Percentiles rank a stretch among this genome's conserved stretches.
These are phyloP conservation scores for Cladophialophora chaetospira DNA, from an alignment of 2,329 filamentous ascomycete genomes.

Conservation along the genomic window DNA sequence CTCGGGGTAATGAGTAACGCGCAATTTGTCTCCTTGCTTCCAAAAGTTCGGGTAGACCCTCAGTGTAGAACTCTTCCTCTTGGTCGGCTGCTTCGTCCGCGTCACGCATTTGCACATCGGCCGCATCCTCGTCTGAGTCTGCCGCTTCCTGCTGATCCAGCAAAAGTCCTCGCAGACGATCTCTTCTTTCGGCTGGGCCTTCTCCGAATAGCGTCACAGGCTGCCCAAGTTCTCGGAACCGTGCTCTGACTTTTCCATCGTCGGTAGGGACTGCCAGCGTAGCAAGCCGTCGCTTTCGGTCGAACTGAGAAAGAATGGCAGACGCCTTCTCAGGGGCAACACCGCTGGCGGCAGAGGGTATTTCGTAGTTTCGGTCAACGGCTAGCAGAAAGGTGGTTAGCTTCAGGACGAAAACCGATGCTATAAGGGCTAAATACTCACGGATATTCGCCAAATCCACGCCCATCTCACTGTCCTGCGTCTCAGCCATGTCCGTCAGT, in stretches of 20 bases:
- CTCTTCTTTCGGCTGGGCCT: conserved; percentile 79
- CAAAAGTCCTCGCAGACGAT: conserved; percentile 79
- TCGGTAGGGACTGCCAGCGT: conserved; percentile 92
- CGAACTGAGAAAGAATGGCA: conserved; percentile 82
- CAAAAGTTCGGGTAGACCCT: conserved; percentile 73
- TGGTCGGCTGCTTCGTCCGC: conserved; percentile 68
- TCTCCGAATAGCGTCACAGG: conserved; percentile 95
- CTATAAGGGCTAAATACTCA: conserved; percentile 45
- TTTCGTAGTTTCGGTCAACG: conserved; percentile 80
- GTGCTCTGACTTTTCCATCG: conserved; percentile 79
- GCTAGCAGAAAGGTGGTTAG: conserved; percentile 44
- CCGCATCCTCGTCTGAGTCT: conserved; percentile 56
- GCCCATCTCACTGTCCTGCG: conserved; percentile 58
- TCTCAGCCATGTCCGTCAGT: conserved; percentile 38
- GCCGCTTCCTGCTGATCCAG: conserved; percentile 68
- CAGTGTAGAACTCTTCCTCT: conserved; percentile 94
- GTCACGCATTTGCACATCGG: conserved; percentile 57
- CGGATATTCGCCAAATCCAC: conserved; percentile 66
- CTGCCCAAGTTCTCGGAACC: conserved; percentile 83
- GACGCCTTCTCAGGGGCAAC: conserved; percentile 79
- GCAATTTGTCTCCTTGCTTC: conserved; percentile 78
- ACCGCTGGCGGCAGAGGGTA: conserved; percentile 63
- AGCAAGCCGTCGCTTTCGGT: conserved; percentile 84
- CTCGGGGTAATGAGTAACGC: conserved; percentile 77
- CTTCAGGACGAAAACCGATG: background rate